Evolutionary conservation across 768 basidiomycete species (phyloP), one percentile per base, ranked within the genome.

Genomic region (Suillus clintonianus): DNA sequence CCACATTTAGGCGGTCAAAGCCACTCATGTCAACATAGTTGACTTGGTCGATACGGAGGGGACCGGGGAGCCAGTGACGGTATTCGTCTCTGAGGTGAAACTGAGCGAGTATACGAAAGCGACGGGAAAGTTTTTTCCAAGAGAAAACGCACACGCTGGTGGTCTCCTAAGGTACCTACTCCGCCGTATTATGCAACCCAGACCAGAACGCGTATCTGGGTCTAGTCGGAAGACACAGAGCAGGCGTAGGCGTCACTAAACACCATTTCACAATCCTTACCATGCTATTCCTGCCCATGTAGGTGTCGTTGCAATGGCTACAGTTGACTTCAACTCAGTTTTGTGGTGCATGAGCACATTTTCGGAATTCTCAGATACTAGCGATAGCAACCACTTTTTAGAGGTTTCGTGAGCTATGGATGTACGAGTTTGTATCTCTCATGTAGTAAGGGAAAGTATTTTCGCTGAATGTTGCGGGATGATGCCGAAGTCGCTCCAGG

Each of bases 11-110:
- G 43, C 60, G 10, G 62, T 75, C 2, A 64, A 66, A 62, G 67
- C 66, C 10, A 68, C 68, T 1, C 69, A 73, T 14, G 70, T 79
- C 51, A 76, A 79, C 48, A 67, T 78, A 4, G 67, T 75, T 27
- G 74, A 78, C 53, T 68, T 79, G 43, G 50, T 77, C 22, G 64
- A 75, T 22, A 60, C 67, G 0, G 62, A 37, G 2, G 58, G 60
- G 17, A 65, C 65, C 1, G 64, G 68, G 5, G 22, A 60, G 0
- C 58, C 61, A 6, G 71, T 78, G 6, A 53, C 13, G 0, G 51
- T 39, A 7, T 79, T 78, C 60, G 2, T 19, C 10, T 65, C 68
- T 0, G 68, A 73, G 32, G 48, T 51, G 0, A 58, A 68, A 5
- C 72, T 77, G 1, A 69, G 66, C 8, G 0, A 22, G 9, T 77